Evolutionary conservation across 192 early-diverging fungal species (phyloP), one percentile per base, ranked within the genome.

Genomic region (Linnemannia schmuckeri): DNA sequence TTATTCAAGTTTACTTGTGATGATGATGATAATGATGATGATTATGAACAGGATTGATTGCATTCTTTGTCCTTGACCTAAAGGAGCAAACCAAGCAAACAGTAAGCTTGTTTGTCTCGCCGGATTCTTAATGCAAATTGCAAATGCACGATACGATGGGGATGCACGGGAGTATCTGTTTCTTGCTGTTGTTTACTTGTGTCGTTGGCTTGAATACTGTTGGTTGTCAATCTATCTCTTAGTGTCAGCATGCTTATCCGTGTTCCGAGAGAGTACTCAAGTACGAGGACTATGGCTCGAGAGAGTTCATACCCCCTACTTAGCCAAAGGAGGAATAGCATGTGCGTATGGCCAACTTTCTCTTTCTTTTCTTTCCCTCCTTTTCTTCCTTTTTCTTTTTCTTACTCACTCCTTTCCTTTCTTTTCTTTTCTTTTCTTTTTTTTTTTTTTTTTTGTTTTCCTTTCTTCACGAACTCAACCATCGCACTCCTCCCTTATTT

Each of bases 391-490:
- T 7, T n/a, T 66, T 33, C 35, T 63, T 76, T 10, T 37, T 35
- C 4, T 24, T 57, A n/a, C 38, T 68, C 15, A 22, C 66, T 33
- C 44, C 42, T 47, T 70, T 41, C 47, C 42, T 41, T 24, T 40
- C 22, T 40, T n/a, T 22, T 35, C n/a, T 4, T 18, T 24, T 49
- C 22, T 6, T n/a, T 66, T 33, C 41, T 61, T 76, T 9, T 37
- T 35, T 13, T 24, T 55, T 61, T 37, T 77, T 15, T 66, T 38
- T 15, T 22, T 38, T 30, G 37, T 77, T 37, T 38, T 38, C 41
- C 57, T 44, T 77, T 44, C 72, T 74, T 74, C 72, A 74, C 72
- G 73, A 75, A 54, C 73, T 52, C 72, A 27, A 17, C 7, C 57
- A 17, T 46, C 42, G 4, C 27, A 24, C 47, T 37, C 18, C 47